Conservation (phyloP, 495 filamentous ascomycete genomes). For the Tuber magnatum region DNA sequence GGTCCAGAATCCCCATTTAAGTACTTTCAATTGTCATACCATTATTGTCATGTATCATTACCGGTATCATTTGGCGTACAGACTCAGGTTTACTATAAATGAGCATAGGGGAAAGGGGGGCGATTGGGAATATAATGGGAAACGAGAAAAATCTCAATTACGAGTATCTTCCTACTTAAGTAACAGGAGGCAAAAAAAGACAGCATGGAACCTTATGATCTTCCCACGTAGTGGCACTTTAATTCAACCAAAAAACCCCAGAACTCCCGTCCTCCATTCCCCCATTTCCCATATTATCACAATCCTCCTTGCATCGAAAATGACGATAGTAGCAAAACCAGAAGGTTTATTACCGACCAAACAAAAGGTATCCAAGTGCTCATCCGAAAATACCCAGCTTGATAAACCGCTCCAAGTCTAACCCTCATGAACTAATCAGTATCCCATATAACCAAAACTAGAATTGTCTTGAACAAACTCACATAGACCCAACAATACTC, state of each 20-base stretch:
- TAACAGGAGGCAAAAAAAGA: background rate
- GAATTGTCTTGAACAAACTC: slow-evolving; percentile 42
- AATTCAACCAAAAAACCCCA: background rate
- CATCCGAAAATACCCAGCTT: slow-evolving; percentile 74
- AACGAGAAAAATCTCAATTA: background rate
- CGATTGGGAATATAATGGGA: slow-evolving; percentile 49
- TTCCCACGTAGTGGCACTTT: background rate
- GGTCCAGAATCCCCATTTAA: background rate
- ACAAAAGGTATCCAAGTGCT: slow-evolving; percentile 95
- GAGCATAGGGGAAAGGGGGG: slow-evolving; percentile 4
- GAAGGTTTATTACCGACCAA: slow-evolving; percentile 83
- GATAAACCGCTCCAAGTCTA: slow-evolving; percentile 81
- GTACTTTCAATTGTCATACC: background rate
- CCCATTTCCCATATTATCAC: slow-evolving; percentile 44
- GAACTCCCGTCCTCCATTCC: background rate
- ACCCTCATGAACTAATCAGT: slow-evolving; percentile 33
- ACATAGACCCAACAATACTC: slow-evolving; percentile 84
- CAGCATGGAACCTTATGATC: background rate
- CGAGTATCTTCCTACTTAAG: background rate
- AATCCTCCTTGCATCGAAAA: slow-evolving; percentile 94
- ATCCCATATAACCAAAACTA: slow-evolving; percentile 4
- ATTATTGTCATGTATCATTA: slow-evolving; percentile 9
- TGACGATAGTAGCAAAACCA: slow-evolving; percentile 84
- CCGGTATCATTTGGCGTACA: slow-evolving; percentile 6
- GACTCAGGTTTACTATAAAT: slow-evolving; percentile 1